Evolutionary conservation across 805 yeast species (phyloP), one percentile per base, ranked within the genome.

Genomic region (Pichia heedii): DNA sequence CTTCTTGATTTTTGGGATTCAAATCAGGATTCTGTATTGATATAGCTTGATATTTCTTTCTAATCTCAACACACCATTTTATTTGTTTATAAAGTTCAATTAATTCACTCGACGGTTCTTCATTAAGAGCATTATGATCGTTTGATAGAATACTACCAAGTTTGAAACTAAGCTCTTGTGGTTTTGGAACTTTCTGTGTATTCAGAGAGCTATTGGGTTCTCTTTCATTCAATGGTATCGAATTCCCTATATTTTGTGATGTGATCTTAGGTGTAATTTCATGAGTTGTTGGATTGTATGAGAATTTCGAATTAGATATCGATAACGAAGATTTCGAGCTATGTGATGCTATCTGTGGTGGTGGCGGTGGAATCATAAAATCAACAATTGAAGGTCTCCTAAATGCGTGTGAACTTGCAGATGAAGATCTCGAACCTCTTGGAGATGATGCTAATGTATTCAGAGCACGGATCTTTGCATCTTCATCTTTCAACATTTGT

Each of bases 1-100:
- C 65, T 10, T 68, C 68, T 22, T 54, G 57, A 62, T 94, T 90
- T 58, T 90, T 88, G 2, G 98, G 98, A 62, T 93, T 93, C 53
- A 79, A 83, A 32, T 65, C 58, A 37, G 81, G 83, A 43, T 77
- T 68, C 65, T 93, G 99, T 42, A 76, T 51, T 1, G 97, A 87
- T 11, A 76, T 51, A 2, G 63, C 54, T 62, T 84, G 82, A 60
- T 90, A 93, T 56, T 80, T 83, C 52, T 75, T 79, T 60, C 99
- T 79, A 49, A 85, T 57, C 12, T 74, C 77, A 47, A 90, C 71
- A 57, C 96, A 84, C 33, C 65, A 64, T 45, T 75, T 71, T 30
- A 84, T 79, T 45, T 81, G 76, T 22, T 71, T 60, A 55, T 77
- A 84, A 38, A 84, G 66, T 43, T 74, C 79, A 43, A 81, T 65